Evolutionary conservation across 164 flowering plant genomes (phyloP), one percentile per base, ranked within the genome.

Genomic region (Aristolochia fimbriata): DNA sequence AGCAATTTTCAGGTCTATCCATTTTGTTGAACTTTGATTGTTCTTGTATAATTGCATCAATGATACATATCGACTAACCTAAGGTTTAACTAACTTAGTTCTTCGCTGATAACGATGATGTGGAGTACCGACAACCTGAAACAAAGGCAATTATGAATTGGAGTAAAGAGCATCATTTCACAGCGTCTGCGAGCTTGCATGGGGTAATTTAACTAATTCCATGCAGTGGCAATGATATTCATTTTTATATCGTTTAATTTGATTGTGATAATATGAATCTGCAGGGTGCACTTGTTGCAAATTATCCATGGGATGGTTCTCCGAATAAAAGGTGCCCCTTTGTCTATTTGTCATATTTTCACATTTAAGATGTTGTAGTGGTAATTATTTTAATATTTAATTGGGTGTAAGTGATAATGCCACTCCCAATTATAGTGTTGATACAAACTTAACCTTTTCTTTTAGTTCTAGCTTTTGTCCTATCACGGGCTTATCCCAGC

Each of bases 221-320:
- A 17, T 49, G 5, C 52, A 49, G 10, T 49, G 52, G 10, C 20
- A 27, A 49, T 49, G 1, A 10, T 49, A 16, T 49, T 49, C 21
- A n/a, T 21, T 16, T 49, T 49, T 49, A 17, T 37, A 37, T 37
- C 9, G 43, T 37, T 10, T 37, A 10, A 37, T 37, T 37, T 15
- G 52, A 49, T 49, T 15, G 10, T 15, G 52, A 49, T 49, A 21
- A 20, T 58, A 22, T 58, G 16, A n/a, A 37, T 10, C 43, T 55
- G 30, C 81, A 92, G 98, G 98, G 98, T 67, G 98, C 98, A 49
- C 87, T 93, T 47, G 97, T 93, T 72, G 97, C 97, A 65, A 93
- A 93, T 74, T 93, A 87, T 76, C 98, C 98, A 58, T 93, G 98
- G 97, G 98, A 93, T 81, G 98, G 98, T 55, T 78, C 96, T 58